Evolutionary conservation across 306 rosid species (phyloP), one percentile per base, ranked within the genome.

Genomic region (Sicyos baderoa): DNA sequence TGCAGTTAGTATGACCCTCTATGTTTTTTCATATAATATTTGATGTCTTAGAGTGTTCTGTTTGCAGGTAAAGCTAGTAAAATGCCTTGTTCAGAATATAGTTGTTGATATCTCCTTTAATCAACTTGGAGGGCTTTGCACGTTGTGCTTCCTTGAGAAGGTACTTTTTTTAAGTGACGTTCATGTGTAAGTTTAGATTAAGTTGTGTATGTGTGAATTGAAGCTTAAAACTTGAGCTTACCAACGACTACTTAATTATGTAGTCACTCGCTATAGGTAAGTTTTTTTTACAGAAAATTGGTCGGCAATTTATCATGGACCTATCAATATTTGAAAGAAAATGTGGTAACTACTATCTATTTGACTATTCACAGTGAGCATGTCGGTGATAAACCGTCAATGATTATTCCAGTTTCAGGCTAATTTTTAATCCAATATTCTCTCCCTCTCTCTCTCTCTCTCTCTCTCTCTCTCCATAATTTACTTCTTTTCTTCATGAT

Each of bases 71-170:
- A 91, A 88, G 85, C 96, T 91, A 72, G 91, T 91, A 47, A 91
- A 91, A 78, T 91, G 96, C 76, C 79, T 91, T 74, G 86, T 91
- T 77, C 89, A 88, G 81, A 78, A 88, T 82, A 83, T 86, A 47
- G 84, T 88, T 21, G 96, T 91, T 63, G 97, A 91, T 79, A 86
- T 91, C 60, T 91, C 97, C 71, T 91, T 86, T 91, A 88, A 91
- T 82, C 97, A 91, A 79, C 76, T 91, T 76, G 97, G 97, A 75
- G 97, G 96, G 74, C 93, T 91, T 73, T 80, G 85, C 82, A 91
- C 94, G 6, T 82, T 88, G 52, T 86, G 91, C 75, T 91, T 91
- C 82, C 94, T 91, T 84, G 97, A 88, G 78, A 86, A 85, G 96
- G 97, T 91, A 85, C 71, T 2, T 29, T 75, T 25, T 55, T 53